Evolutionary conservation across 1,284 basidiomycete species (phyloP).

Genomic region (Malassezia nana): DNA sequence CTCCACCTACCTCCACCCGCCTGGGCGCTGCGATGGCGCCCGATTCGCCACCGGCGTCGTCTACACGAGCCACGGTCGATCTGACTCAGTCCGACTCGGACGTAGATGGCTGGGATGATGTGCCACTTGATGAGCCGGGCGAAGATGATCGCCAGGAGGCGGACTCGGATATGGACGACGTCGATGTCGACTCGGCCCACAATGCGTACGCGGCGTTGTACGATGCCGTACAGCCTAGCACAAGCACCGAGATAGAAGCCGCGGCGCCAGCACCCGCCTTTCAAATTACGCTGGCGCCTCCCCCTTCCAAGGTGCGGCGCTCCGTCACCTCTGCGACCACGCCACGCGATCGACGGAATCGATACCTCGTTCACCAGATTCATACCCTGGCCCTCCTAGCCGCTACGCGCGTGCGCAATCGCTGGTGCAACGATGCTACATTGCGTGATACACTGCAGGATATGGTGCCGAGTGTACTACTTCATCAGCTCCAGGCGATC

Average conservation of each 20-base stretch:
- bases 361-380: conserved; percentile 40
- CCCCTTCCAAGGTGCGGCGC: conserved; percentile 12
- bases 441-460: conserved; percentile 55
- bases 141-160: conserved; percentile 17
- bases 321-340: conserved; percentile 25
- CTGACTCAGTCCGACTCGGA: not conserved
- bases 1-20: not conserved
- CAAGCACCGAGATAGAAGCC: conserved; percentile 6
- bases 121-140: not conserved
- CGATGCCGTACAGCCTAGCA: conserved; percentile 34
- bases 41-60: not conserved
- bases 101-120: not conserved
- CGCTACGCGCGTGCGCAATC: conserved; percentile 67
- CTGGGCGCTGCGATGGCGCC: not conserved
- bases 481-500: conserved; percentile 37
- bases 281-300: conserved; percentile 22
- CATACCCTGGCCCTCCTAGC: conserved; percentile 59
- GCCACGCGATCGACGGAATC: conserved; percentile 37
- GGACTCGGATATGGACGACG: conserved; percentile 29
- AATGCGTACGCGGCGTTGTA: conserved; percentile 22
- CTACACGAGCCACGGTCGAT: not conserved
- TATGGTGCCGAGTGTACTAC: conserved; percentile 29
- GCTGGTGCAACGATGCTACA: conserved; percentile 70
- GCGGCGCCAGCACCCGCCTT: not conserved
- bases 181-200: conserved; percentile 25